Evolutionary conservation across 1,284 basidiomycete genomes (phyloP), one percentile per base, ranked within the genome.

Genomic region (Gomphus bonarii): DNA sequence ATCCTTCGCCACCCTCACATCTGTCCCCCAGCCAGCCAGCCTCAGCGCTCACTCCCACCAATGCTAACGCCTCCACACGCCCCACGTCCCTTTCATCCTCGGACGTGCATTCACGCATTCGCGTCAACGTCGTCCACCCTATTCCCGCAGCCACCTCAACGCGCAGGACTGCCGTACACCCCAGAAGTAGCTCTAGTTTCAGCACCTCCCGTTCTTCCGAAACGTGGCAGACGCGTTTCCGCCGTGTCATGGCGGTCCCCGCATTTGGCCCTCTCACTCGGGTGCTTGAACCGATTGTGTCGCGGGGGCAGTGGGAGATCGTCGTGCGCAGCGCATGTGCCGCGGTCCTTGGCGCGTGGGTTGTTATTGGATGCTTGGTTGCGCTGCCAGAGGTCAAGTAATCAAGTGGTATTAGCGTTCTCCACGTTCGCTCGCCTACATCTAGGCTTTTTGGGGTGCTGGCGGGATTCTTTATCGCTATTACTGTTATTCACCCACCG

Each of bases 261-360:
- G 81, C 83, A 58, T 88, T 89, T 61, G 76, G 79, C 18, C 84
- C 85, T 30, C 69, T 89, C 54, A 88, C 87, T 47, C 75, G 74
- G 44, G 73, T 89, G 30, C 73, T 85, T 50, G 85, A 77, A 60
- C 82, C 84, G n/a, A 73, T 84, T 55, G 78, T 89, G 50, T 75
- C 79, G 54, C 75, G 88, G 12, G 85, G 81, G 4, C 88, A 90
- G 64, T 90, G 87, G 88, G 86, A 89, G 69, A 75, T 81, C 25
- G 75, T 80, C 18, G 67, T 80, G 47, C 64, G 76, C 33, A 75
- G 76, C 35, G 72, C 66, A 40, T 14, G 66, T 4, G 58, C 74
- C 6, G 71, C 68, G 1, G 64, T 68, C 12, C 30, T 74, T 25
- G 60, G 72, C 14, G 54, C 68, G 18, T 69, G 68, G 42, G 43